Base-by-base conservation (phyloP, 192 early-diverging fungal genomes). In the Rhizophagus clarus region DNA sequence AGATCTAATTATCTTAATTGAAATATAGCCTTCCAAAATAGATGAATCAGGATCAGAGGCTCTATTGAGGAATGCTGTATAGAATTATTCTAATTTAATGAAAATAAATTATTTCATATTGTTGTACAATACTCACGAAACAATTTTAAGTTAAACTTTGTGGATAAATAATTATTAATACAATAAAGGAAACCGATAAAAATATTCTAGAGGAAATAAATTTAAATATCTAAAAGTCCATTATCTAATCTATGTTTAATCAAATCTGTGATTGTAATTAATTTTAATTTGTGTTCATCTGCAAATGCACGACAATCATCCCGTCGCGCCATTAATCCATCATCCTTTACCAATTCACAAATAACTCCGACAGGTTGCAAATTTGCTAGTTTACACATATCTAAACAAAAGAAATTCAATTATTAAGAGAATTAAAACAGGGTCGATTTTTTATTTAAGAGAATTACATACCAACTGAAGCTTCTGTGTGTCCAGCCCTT, bases 401-500 rank as follows among this genome's bases (percentile, higher is more conserved):
- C 94, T 85, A 63, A 75, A 66, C 20, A 26, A 8, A 64, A 29
- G 11, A 26, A 20, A 66, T 31, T 32, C 4, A 15, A 24, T 70
- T 22, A 22, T 56, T 56, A 68, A 68, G 17, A 6, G 20, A 69
- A 34, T 37, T 32, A 68, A 68, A 20, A 68, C 20, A 4, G 31
- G 20, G 24, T 7, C 68, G 22, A 70, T 42, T 56, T 26, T 79
- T 10, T 67, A 29, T 8, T 60, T 32, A 79, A 64, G 7, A 4
- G 24, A 32, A 66, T 42, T 77, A 81, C 72, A 37, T 56, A 85
- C 85, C 92, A 11, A 97, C 86, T 1, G 90, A 90, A 1, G 97
- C 96, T 82, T 99, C 98, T 22, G 98, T 99, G 71, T 99, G 98
- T 0, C 98, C 98, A 10, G 94, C 89, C 12, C 98, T 92, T 79